A percentile compares a stretch with the other conserved stretches of the same genome.
Evolutionary conservation across 202 grass and related monocot species (phyloP).

Genomic region (Miscanthus sacchariflorus): DNA sequence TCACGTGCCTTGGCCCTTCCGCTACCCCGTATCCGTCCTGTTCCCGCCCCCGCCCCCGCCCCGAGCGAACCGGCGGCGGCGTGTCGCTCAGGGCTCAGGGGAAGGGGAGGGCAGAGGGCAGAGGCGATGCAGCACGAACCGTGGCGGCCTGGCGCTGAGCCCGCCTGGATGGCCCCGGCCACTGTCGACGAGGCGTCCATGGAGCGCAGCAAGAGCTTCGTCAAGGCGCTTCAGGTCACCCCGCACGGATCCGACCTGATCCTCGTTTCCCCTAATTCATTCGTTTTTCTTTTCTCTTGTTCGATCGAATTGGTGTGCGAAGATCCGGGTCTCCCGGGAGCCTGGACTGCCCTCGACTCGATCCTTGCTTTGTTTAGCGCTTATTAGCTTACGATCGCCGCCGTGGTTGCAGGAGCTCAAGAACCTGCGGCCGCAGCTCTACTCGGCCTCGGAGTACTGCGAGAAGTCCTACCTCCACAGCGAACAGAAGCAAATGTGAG

Average conservation of each 20-base stretch:
- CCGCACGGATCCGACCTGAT: conserved; percentile 40
- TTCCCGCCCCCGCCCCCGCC: neutral
- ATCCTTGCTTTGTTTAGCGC: conserved; percentile 32
- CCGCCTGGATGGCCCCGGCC: conserved; percentile 45
- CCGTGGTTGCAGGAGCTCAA: conserved; percentile 82
- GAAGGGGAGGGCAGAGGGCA: neutral
- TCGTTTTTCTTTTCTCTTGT: neutral
- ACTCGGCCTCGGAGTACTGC: conserved; percentile 92
- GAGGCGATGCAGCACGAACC: conserved; percentile 50
- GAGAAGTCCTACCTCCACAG: conserved; percentile 94
- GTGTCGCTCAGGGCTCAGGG: neutral
- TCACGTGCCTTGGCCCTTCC: conserved; percentile 36
- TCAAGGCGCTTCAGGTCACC: conserved; percentile 93
- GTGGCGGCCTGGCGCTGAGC: conserved; percentile 48
- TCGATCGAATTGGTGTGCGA: conserved; percentile 32
- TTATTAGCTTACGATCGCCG: neutral
- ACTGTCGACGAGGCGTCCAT: conserved; percentile 95
- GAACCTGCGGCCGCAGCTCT: conserved; percentile 96
- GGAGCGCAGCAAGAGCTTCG: conserved; percentile 98
- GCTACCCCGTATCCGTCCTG: conserved; percentile 15
- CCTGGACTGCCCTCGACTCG: neutral
- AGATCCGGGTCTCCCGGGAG: conserved; percentile 45
- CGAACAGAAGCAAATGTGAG: conserved; percentile 94
- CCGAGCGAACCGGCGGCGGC: neutral
- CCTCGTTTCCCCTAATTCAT: neutral